Base-by-base conservation (phyloP, 148 eudicot genomes). In the Silene latifolia region DNA sequence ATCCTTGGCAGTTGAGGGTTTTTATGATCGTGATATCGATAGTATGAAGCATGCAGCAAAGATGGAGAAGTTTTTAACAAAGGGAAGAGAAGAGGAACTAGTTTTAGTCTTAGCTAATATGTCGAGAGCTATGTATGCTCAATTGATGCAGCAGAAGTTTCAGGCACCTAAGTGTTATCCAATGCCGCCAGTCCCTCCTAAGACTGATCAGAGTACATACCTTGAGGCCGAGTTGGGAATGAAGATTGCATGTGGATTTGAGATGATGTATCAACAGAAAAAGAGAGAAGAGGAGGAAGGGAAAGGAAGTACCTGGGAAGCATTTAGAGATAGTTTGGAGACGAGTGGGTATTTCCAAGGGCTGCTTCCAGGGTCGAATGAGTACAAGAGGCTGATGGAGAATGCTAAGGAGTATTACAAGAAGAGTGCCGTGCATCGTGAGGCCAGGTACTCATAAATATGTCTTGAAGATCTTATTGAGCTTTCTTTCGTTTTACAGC, bases 61-160 rank as follows among this genome's bases (percentile, higher is more conserved):
- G 25, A 92, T 95, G 98, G 90, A 88, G 77, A 89, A 79, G 84
- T 95, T 95, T 81, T 80, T 88, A 79, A 84, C 84, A 0, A 85
- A 74, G 66, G 92, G 92, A 62, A 85, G 79, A 61, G 85, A 76
- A 73, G 96, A 90, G 82, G 92, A 88, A 85, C 72, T 95, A 69
- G 92, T 90, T 53, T 72, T 74, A 61, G 88, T 82, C 29, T 74
- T 81, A 5, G 91, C 84, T 18, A 85, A 67, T 74, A 87, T 95
- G 97, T 87, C 97, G 1, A 89, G 97, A 79, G 96, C 96, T 0
- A 92, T 92, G 98, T 95, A 89, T 67, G 98, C 92, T 5, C 98
- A 95, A 74, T 69, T 95, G 84, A 71, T 87, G 77, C 97, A 90
- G 82, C 98, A 95, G 78, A 85, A 83, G 53, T 92, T 95, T 86